These are phyloP conservation scores for Mycena pura DNA, from an alignment of 768 basidiomycete genomes.

Conservation along the genomic window DNA sequence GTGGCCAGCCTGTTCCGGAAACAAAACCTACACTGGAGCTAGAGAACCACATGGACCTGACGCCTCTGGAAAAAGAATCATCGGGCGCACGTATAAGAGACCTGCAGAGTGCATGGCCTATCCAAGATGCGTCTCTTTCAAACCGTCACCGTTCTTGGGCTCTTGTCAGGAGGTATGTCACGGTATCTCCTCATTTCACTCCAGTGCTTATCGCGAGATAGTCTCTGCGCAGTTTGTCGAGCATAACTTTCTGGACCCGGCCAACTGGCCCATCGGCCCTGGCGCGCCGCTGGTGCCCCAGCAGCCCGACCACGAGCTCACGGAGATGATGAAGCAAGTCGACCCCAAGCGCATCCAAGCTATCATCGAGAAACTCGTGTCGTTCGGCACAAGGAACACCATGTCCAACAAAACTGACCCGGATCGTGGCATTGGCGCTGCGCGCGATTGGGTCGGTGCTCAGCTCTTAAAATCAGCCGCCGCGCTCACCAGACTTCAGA, in stretches of 20 bases:
- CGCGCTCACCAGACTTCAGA: too few relatives aligned
- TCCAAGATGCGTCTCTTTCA: conserved; percentile 5
- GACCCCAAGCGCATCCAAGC: conserved; percentile 51
- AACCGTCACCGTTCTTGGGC: not conserved
- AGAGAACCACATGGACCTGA: conserved; percentile 11
- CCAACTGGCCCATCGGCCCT: conserved; percentile 59
- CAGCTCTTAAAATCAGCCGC: too few relatives aligned
- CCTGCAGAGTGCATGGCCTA: not conserved
- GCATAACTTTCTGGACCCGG: conserved; percentile 1
- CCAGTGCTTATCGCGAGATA: not conserved
- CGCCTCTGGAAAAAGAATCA: not conserved
- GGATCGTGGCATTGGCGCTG: conserved; percentile 58
- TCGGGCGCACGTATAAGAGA: not conserved
- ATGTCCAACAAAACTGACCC: conserved; percentile 61
- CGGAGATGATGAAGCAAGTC: conserved; percentile 52
- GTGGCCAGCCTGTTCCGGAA: conserved; percentile 14
- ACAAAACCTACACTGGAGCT: not conserved
- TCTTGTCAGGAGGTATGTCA: conserved; percentile 5
- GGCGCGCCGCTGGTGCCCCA: conserved; percentile 50
- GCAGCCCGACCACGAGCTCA: conserved; percentile 50
- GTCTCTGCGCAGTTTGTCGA: conserved; percentile 3
- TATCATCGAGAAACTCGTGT: conserved; percentile 58
- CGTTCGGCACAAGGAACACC: conserved; percentile 62
- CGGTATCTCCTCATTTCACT: not conserved
- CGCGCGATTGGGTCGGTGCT: conserved; percentile 65